phyloP scores from a whole-genome alignment of 2,329 filamentous ascomycete genomes.

The Neurospora sp. region DNA sequence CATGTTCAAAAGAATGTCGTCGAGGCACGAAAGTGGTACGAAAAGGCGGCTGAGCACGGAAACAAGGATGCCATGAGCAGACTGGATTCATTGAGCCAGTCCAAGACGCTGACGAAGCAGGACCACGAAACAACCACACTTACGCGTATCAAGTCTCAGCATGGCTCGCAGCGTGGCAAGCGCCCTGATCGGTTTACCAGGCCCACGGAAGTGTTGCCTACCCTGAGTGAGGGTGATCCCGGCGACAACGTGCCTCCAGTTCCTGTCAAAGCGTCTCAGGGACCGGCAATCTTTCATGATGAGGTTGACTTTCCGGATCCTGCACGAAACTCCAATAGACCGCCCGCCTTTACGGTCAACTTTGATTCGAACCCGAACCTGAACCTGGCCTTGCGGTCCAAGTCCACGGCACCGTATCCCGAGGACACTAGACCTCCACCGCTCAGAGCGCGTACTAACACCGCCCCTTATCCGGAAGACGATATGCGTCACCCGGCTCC shows the following conservation, averaged over 20 bases:
- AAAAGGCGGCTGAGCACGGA: slow-evolving; percentile 77
- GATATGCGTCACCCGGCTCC: slow-evolving; percentile 24
- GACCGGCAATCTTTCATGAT: slow-evolving; percentile 29
- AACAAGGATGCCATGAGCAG: slow-evolving; percentile 80
- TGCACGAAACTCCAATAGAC: slow-evolving; percentile 31
- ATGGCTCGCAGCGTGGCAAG: slow-evolving; percentile 57
- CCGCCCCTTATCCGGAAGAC: slow-evolving; percentile 45
- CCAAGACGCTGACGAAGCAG: slow-evolving; percentile 75
- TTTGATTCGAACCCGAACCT: slow-evolving; percentile 25
- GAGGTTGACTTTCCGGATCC: slow-evolving; percentile 37
- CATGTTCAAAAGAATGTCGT: slow-evolving; percentile 74
- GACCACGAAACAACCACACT: slow-evolving; percentile 92
- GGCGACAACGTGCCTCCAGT: slow-evolving; percentile 9
- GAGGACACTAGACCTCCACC: slow-evolving; percentile 53
- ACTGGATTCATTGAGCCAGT: slow-evolving; percentile 74
- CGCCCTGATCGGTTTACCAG: slow-evolving; percentile 51
- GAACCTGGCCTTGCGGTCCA: slow-evolving; percentile 31
- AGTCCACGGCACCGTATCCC: slow-evolving; percentile 59
- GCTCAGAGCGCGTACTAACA: slow-evolving; percentile 33
- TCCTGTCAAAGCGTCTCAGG: slow-evolving; percentile 20
- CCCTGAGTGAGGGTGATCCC: slow-evolving; percentile 34
- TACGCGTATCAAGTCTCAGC: slow-evolving; percentile 73
- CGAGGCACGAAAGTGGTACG: slow-evolving; percentile 83
- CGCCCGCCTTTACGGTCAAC: slow-evolving; percentile 43
- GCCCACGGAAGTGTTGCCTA: slow-evolving; percentile 35